Base-by-base conservation (phyloP, 768 basidiomycete species). In the Dendrothele bispora region DNA sequence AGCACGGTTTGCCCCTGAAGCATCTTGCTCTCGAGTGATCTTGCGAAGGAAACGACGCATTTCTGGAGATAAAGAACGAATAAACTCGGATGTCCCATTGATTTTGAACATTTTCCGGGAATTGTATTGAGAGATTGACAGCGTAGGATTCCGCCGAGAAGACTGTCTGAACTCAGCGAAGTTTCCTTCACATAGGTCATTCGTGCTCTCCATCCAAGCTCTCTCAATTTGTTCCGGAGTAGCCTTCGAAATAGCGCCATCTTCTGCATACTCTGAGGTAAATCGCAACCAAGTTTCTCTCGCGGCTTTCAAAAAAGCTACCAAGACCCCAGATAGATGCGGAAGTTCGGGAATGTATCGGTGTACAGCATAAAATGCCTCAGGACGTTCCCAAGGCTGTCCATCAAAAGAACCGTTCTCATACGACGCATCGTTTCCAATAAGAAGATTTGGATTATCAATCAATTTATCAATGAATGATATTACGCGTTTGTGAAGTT, bases 131-230 rank as follows among this genome's bases (percentile, higher is more conserved):
- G 22, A 18, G 3, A 49, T 26, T 0, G 53, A 44, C 41, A 44
- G 38, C 21, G 43, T 51, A 3, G 50, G 41, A 5, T 40, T 24
- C 1, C 35, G 8, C 5, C 22, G 17, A 0, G 21, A 10, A 2
- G 3, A 27, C 14, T 17, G 25, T 7, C 51, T 32, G 1, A 32
- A 10, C 0, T 36, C 32, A 7, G 55, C 59, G 7, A 61, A 36
- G 3, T 46, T 46, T 11, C 60, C 52, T 39, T 62, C n/a, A n/a
- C n/a, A n/a, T n/a, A n/a, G n/a, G n/a, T n/a, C n/a, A n/a, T n/a
- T n/a, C n/a, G n/a, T n/a, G 0, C 46, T 24, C 20, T 51, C 50
- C 36, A 59, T 50, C 27, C 37, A 60, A 3, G 53, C 49, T 0
- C 22, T 30, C n/a, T n/a, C n/a, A n/a, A n/a, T n/a, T n/a, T n/a